phyloP scores from a whole-genome alignment of 106 monocot species.

The Dioscorea dumetorum region DNA sequence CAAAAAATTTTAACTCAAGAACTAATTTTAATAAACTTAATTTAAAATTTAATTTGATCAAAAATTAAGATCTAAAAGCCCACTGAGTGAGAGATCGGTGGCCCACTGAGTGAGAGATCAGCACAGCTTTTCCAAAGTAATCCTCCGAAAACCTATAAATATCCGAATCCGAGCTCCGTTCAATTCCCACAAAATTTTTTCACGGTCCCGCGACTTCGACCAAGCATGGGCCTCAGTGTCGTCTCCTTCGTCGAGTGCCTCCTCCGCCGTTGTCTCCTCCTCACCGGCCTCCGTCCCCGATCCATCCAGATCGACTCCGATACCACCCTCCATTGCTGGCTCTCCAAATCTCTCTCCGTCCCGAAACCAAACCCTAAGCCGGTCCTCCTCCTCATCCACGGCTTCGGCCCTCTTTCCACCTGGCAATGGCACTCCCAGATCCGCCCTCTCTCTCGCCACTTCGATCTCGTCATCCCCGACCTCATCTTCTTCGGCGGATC shows the following conservation, averaged over 20 bases:
- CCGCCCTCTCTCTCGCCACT: conserved; percentile 24
- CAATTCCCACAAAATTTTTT: too few relatives aligned
- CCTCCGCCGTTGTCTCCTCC: conserved; percentile 15
- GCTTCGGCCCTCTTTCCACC: conserved; percentile 40
- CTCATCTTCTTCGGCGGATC: conserved; percentile 69
- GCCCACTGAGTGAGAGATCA: too few relatives aligned
- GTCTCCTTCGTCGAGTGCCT: conserved; percentile 19
- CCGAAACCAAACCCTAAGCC: conserved; percentile 12
- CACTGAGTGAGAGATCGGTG: too few relatives aligned
- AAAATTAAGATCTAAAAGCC: too few relatives aligned
- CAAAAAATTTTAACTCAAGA: too few relatives aligned
- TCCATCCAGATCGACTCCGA: conserved; percentile 17
- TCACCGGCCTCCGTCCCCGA: conserved; percentile 23
- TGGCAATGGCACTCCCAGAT: conserved; percentile 62
- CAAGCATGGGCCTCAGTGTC: conserved; percentile 6
- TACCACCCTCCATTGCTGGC: conserved; percentile 49
- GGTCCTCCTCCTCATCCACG: conserved; percentile 54
- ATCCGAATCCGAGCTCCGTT: too few relatives aligned
- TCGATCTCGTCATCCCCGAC: conserved; percentile 58
- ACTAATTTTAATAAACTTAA: too few relatives aligned
- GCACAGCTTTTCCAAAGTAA: too few relatives aligned
- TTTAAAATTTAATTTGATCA: too few relatives aligned
- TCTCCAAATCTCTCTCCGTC: conserved; percentile 11
- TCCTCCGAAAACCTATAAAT: too few relatives aligned
- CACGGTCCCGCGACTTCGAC: too few relatives aligned